Evolutionary conservation across 805 yeast genomes (phyloP).

Genomic region (Wickerhamiella alocasiicola): DNA sequence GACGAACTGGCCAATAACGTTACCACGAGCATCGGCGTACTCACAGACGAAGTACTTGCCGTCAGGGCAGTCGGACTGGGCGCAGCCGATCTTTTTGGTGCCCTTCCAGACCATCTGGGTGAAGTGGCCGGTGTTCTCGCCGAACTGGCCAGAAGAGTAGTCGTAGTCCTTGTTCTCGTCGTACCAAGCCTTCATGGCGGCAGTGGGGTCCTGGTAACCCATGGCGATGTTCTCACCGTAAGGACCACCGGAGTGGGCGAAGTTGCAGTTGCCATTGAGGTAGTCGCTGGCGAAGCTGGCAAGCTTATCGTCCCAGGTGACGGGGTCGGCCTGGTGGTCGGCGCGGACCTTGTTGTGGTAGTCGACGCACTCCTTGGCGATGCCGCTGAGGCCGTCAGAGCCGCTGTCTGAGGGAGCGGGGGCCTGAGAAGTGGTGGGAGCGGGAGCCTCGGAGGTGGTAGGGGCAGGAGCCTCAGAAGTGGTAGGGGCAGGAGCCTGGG

Average conservation of each 20-base stretch:
- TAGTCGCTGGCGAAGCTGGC: conserved; percentile 44
- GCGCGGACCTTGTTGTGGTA: conserved; percentile 52
- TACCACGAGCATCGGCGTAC: conserved; percentile 55
- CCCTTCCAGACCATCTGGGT: conserved; percentile 66
- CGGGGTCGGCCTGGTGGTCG: conserved; percentile 37
- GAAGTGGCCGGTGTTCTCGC: conserved; percentile 58
- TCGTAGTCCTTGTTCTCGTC: conserved; percentile 44
- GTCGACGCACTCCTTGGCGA: conserved; percentile 32
- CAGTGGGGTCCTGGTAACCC: conserved; percentile 41
- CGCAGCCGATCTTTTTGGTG: conserved; percentile 56
- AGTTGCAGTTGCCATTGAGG: conserved; percentile 39
- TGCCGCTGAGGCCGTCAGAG: conserved; percentile 20
- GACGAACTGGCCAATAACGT: conserved; percentile 33
- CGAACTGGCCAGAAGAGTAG: conserved; percentile 36
- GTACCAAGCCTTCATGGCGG: conserved; percentile 67
- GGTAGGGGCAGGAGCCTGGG: conserved; percentile 19
- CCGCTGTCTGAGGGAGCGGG: conserved; percentile 20
- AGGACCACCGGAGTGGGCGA: conserved; percentile 50
- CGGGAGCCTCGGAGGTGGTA: conserved; percentile 14
- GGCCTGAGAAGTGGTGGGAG: conserved; percentile 8
- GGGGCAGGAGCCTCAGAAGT: conserved; percentile 8
- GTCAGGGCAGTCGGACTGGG: conserved; percentile 31
- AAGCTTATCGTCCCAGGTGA: conserved; percentile 43
- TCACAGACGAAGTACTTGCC: conserved; percentile 48
- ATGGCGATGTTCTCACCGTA: conserved; percentile 71